Conservation (phyloP, 31 red algal genomes). For the Bonnemaisonia californica region DNA sequence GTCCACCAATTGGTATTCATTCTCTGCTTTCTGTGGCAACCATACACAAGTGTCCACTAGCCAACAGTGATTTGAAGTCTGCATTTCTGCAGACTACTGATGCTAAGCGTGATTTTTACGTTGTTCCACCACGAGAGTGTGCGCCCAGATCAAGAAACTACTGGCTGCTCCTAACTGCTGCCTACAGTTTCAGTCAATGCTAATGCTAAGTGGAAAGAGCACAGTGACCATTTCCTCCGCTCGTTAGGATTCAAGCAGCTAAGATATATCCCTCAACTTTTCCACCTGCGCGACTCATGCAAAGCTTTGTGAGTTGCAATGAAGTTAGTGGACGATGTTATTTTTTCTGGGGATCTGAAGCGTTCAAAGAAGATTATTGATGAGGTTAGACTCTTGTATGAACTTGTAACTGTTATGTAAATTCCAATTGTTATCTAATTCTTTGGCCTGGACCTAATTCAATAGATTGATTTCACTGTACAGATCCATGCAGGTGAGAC, state of each 20-base stretch:
- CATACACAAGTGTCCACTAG: background rate
- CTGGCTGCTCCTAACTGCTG: too few species aligned
- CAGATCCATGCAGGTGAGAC: background rate
- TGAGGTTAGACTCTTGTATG: too few species aligned
- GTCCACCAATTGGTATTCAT: too few species aligned
- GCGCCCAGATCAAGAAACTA: background rate
- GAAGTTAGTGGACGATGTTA: too few species aligned
- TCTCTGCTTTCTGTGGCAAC: background rate
- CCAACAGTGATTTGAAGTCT: background rate
- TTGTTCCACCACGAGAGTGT: background rate
- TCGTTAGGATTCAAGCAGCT: too few species aligned
- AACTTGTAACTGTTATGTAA: too few species aligned
- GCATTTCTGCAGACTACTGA: background rate
- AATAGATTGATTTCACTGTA: background rate
- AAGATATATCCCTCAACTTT: background rate
- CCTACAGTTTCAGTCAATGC: constrained; percentile 4
- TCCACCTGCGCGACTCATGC: too few species aligned
- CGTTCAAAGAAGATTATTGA: too few species aligned
- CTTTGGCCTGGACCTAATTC: background rate
- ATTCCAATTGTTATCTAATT: background rate
- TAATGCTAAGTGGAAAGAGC: constrained; percentile 1
- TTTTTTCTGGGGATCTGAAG: too few species aligned
- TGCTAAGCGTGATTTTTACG: background rate
- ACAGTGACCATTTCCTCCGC: too few species aligned
- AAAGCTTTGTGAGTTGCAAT: too few species aligned